phyloP scores from a whole-genome alignment of 257 asterid genomes.

The Ilex aquifolium region DNA sequence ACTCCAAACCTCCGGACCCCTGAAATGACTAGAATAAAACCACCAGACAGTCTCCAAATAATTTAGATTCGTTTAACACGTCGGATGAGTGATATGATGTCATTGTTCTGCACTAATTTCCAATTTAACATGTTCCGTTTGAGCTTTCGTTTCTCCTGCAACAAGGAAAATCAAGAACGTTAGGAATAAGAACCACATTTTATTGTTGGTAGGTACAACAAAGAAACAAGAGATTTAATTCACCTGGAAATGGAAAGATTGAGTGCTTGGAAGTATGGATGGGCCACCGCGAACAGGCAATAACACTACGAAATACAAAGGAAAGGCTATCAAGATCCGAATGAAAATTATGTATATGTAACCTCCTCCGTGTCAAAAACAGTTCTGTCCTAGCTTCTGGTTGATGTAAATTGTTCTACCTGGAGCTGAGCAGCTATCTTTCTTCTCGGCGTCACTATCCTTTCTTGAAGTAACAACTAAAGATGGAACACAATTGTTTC shows the following conservation, averaged over 20 bases:
- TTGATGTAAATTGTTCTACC: slow-evolving; percentile 16
- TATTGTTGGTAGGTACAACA: too few relatives aligned
- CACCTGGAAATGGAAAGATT: slow-evolving; percentile 54
- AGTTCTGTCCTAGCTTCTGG: not conserved
- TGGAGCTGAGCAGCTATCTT: slow-evolving; percentile 15
- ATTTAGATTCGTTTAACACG: slow-evolving; percentile 33
- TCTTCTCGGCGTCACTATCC: slow-evolving; percentile 9
- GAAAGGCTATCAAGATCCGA: not conserved
- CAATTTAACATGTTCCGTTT: slow-evolving; percentile 34
- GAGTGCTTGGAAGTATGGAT: slow-evolving; percentile 29
- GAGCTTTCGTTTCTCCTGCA: slow-evolving; percentile 38
- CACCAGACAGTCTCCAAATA: too few relatives aligned
- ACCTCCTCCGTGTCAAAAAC: not conserved
- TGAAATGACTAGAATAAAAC: too few relatives aligned
- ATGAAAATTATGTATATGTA: not conserved
- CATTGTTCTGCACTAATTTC: slow-evolving; percentile 40
- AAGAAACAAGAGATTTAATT: not conserved
- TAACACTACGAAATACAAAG: slow-evolving; percentile 24
- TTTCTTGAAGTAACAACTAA: slow-evolving; percentile 15
- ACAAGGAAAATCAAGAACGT: not conserved
- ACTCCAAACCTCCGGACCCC: too few relatives aligned
- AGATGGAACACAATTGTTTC: slow-evolving; percentile 24
- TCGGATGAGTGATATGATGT: slow-evolving; percentile 34
- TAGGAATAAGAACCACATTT: not conserved
- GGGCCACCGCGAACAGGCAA: slow-evolving; percentile 34